Evolutionary conservation across 1,284 basidiomycete species (phyloP).

Genomic region (Ceratorhiza oryzae-sativae): DNA sequence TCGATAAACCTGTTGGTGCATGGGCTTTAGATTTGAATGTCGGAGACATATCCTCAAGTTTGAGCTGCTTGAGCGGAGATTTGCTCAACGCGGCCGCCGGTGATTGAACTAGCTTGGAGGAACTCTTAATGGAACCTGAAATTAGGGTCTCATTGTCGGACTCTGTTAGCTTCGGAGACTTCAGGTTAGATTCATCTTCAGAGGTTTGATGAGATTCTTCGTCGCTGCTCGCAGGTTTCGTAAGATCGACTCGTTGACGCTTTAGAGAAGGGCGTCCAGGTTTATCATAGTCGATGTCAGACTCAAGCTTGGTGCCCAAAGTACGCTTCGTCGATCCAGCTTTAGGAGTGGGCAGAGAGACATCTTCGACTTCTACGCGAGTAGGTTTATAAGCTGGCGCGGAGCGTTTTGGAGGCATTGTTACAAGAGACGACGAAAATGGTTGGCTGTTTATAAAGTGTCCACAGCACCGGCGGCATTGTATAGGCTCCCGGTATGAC

Average conservation of each 20-base stretch:
- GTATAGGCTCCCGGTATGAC: background rate
- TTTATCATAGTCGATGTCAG: background rate
- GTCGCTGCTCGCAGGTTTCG: background rate
- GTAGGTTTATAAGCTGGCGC: background rate
- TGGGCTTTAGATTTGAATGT: background rate
- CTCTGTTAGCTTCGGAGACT: background rate
- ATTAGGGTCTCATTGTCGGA: background rate
- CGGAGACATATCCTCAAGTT: constrained; percentile 10
- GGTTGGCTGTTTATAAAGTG: background rate
- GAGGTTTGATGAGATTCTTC: too few species aligned
- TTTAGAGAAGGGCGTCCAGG: constrained; percentile 26
- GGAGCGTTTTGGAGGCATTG: constrained; percentile 27
- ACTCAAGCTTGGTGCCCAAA: background rate
- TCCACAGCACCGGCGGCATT: too few species aligned
- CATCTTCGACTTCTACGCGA: background rate
- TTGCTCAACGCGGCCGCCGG: background rate
- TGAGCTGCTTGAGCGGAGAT: constrained; percentile 13
- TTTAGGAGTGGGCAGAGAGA: background rate
- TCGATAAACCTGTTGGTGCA: background rate
- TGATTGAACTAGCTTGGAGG: background rate
- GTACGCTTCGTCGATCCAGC: background rate
- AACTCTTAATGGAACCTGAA: background rate
- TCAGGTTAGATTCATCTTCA: background rate
- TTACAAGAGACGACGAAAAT: background rate
- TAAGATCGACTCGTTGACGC: background rate